These are phyloP conservation scores for Clavispora santaluciae DNA, from an alignment of 805 yeast species.

Conservation along the genomic window DNA sequence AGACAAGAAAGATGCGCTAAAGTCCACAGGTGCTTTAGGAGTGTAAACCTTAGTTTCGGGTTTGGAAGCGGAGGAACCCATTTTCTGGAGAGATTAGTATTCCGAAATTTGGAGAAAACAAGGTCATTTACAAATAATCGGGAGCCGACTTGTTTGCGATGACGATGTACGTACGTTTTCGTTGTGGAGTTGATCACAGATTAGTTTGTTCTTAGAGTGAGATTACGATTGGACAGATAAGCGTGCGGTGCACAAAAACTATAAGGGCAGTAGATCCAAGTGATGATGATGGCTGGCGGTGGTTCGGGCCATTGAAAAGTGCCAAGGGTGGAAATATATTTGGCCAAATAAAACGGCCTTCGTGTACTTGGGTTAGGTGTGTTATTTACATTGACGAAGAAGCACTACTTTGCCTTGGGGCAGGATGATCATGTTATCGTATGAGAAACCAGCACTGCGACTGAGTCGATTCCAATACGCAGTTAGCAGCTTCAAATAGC, in stretches of 20 bases:
- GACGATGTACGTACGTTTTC: background rate
- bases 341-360: too few relatives aligned
- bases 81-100: slow-evolving; percentile 14
- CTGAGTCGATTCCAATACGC: too few relatives aligned
- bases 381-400: too few relatives aligned
- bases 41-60: slow-evolving; percentile 63
- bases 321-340: too few relatives aligned
- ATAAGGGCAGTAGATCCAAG: too few relatives aligned
- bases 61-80: slow-evolving; percentile 61
- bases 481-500: too few relatives aligned
- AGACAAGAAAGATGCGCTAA: slow-evolving; percentile 57
- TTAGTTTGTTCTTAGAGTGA: slow-evolving; percentile 1
- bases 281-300: too few relatives aligned
- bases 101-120: background rate
- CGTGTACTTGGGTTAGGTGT: too few relatives aligned
- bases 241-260: slow-evolving; percentile 4
- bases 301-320: too few relatives aligned
- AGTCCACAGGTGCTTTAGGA: slow-evolving; percentile 64
- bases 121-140: background rate
- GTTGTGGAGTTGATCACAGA: background rate
- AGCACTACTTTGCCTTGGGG: too few relatives aligned
- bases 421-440: too few relatives aligned
- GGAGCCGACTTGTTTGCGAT: background rate
- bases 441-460: too few relatives aligned
- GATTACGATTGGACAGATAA: slow-evolving; percentile 4